Conservation (phyloP, 176 grass and related monocot genomes). For the Carex kokanica region DNA sequence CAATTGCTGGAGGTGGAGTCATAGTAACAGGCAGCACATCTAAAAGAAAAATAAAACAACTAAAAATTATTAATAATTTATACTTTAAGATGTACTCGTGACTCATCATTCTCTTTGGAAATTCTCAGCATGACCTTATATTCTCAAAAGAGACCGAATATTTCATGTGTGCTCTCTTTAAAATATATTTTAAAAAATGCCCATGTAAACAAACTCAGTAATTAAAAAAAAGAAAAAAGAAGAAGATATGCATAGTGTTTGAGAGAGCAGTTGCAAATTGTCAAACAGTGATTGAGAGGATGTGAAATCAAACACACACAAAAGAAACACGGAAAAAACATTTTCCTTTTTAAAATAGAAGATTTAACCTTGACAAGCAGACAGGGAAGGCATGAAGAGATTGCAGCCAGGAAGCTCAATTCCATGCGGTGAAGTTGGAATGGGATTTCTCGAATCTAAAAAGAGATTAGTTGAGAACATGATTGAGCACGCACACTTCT, state of each 20-base stretch:
- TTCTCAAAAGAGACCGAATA: not conserved
- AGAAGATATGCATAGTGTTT: too few relatives aligned
- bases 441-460: not conserved
- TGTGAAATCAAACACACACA: too few relatives aligned
- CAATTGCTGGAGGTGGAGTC: not conserved
- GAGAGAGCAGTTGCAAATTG: too few relatives aligned
- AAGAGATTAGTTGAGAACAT: constrained; percentile 20
- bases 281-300: too few relatives aligned
- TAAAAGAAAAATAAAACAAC: not conserved
- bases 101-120: not conserved
- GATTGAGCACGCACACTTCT: constrained; percentile 27
- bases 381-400: not conserved
- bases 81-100: not conserved
- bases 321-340: too few relatives aligned
- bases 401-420: constrained; percentile 20
- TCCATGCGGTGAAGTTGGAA: constrained; percentile 5
- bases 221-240: too few relatives aligned
- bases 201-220: not conserved
- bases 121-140: not conserved
- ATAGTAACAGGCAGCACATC: not conserved
- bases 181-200: not conserved
- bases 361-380: constrained; percentile 20
- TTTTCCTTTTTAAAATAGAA: not conserved
- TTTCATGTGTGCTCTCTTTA: not conserved
- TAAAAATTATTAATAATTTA: not conserved